Evolutionary conservation across 2,329 filamentous ascomycete genomes (phyloP).

Genomic region (Stagonosporopsis cucurbitacearum): DNA sequence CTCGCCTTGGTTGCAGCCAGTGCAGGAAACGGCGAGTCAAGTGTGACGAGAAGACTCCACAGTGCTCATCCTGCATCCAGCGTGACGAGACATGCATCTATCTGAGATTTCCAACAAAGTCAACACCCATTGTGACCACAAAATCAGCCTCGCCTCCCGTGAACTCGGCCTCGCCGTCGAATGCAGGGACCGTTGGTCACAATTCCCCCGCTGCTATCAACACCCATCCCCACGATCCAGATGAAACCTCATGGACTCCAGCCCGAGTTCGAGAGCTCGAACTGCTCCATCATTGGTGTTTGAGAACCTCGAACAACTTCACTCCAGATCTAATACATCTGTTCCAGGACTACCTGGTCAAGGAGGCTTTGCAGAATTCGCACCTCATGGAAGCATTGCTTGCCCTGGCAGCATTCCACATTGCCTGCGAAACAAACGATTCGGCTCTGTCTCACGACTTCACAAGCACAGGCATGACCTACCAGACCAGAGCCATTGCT

Average conservation of each 20-base stretch:
- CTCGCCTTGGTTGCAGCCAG: conserved; percentile 22
- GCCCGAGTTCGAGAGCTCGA: conserved; percentile 18
- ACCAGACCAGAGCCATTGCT: conserved; percentile 14
- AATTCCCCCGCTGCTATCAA: background rate
- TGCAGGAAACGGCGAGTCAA: conserved; percentile 23
- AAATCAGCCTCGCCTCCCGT: background rate
- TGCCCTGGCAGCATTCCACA: conserved; percentile 21
- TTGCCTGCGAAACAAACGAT: conserved; percentile 15
- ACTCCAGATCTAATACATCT: conserved; percentile 9
- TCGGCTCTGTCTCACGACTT: conserved; percentile 5
- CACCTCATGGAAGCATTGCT: conserved; percentile 26
- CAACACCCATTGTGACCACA: background rate
- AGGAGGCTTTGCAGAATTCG: conserved; percentile 18
- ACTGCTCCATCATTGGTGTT: conserved; percentile 24
- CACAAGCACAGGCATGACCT: conserved; percentile 14
- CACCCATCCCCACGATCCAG: background rate
- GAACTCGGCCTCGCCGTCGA: background rate
- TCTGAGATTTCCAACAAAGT: conserved; percentile 7
- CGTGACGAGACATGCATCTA: conserved; percentile 17
- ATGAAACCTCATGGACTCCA: background rate
- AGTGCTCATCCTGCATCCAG: conserved; percentile 14
- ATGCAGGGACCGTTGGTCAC: background rate
- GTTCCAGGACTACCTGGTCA: conserved; percentile 17
- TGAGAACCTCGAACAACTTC: conserved; percentile 18
- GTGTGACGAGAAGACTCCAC: conserved; percentile 19